Evolutionary conservation across 371 early-diverging fungal genomes (phyloP), one percentile per base, ranked within the genome.

Genomic region (Mucor plumbeus): DNA sequence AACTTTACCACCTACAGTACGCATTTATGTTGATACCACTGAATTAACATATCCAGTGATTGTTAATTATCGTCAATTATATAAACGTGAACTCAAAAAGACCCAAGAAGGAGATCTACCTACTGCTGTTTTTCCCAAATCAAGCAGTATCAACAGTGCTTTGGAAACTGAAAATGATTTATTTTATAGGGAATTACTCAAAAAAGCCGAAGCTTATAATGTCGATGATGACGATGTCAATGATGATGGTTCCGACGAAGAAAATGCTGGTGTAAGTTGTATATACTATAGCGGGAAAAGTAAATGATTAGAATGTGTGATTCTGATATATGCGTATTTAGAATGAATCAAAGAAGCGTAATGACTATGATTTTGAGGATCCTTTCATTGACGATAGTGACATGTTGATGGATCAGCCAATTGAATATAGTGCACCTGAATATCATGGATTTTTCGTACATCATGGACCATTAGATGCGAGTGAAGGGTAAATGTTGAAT

Each of bases 301-400:
- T n/a, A n/a, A n/a, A n/a, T n/a, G n/a, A n/a, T n/a, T n/a, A n/a
- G n/a, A n/a, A 26, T 26, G 26, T 26, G 26, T 26, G 26, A 26
- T 26, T 36, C 38, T 35, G 9, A 57, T 36, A 21, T 50, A 50
- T 26, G 50, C 26, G 2, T 21, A 50, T 50, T 19, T 50, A 50
- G 50, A 50, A 50, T 21, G 50, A 50, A 26, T 21, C 59, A n/a
- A 44, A n/a, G 36, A 48, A 36, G n/a, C 50, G 26, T 50, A 70
- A 70, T 34, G 73, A 78, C 0, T 84, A 84, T 43, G 84, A 84
- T 41, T 72, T 80, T 36, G 82, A 80, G 33, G 84, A 84, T 70
- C 82, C 81, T 19, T 84, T 84, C 57, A 84, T 84, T 62, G 84
- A 84, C 41, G 84, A 84, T 47, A 84, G 84, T 60, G 84, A 84